Evolutionary conservation across 2,329 filamentous ascomycete species (phyloP).

Genomic region (Metarhizium rileyi): DNA sequence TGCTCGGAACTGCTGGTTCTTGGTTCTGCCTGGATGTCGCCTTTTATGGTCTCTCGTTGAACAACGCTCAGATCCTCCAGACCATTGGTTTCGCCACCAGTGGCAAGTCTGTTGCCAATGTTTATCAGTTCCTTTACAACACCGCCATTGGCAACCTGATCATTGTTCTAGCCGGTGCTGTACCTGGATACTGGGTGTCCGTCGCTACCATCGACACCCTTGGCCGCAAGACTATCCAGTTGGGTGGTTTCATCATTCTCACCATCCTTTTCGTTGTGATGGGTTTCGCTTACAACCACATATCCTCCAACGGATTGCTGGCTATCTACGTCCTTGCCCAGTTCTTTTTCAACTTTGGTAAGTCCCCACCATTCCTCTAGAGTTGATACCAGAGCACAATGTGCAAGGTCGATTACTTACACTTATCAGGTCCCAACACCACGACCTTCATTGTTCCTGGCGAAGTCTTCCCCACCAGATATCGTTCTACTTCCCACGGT

Average conservation of each 20-base stretch:
- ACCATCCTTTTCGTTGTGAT: constrained; percentile 53
- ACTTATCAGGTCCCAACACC: constrained; percentile 35
- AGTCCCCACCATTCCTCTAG: no score
- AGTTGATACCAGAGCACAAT: no score
- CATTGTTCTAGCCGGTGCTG: constrained; percentile 66
- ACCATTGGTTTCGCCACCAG: constrained; percentile 58
- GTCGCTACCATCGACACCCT: constrained; percentile 64
- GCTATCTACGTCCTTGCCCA: constrained; percentile 47
- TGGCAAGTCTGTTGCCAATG: constrained; percentile 29
- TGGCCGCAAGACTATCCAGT: constrained; percentile 69
- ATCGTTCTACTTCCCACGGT: constrained; percentile 47
- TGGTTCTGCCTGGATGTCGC: constrained; percentile 66
- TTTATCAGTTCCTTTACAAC: constrained; percentile 63
- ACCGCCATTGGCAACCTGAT: constrained; percentile 72
- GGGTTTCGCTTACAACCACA: constrained; percentile 50
- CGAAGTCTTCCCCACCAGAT: constrained; percentile 47
- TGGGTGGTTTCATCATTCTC: constrained; percentile 51
- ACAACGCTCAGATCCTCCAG: constrained; percentile 62
- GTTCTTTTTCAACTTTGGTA: constrained; percentile 49
- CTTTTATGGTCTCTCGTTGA: constrained; percentile 62
- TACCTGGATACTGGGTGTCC: constrained; percentile 75
- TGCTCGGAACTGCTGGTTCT: constrained; percentile 71
- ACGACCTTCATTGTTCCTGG: constrained; percentile 49
- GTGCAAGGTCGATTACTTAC: background rate
- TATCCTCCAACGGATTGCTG: constrained; percentile 42